Evolutionary conservation across 179 eudicot species (phyloP).

Genomic region (Pouteria campechiana): DNA sequence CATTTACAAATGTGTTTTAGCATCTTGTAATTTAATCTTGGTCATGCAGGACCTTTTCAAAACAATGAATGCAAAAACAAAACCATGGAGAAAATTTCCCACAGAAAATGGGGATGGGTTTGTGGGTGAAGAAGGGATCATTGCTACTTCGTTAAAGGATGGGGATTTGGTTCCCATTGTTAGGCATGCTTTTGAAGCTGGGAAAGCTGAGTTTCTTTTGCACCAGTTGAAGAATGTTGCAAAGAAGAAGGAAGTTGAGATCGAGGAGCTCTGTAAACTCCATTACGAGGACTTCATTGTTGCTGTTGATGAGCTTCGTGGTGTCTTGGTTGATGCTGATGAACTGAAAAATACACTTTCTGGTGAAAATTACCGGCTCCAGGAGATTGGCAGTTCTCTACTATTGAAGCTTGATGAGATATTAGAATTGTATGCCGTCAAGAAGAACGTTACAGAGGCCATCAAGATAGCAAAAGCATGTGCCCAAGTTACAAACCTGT

Average conservation of each 20-base stretch:
- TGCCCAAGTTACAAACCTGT: constrained; percentile 37
- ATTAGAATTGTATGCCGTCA: constrained; percentile 37
- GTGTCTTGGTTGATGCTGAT: constrained; percentile 83
- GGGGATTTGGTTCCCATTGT: constrained; percentile 79
- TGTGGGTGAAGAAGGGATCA: too few relatives aligned
- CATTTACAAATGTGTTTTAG: too few relatives aligned
- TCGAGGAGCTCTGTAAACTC: constrained; percentile 74
- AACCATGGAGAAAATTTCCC: too few relatives aligned
- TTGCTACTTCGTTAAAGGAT: too few relatives aligned
- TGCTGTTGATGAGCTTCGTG: constrained; percentile 96
- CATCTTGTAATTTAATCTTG: too few relatives aligned
- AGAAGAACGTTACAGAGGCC: constrained; percentile 37
- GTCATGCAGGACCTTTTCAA: too few relatives aligned
- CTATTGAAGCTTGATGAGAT: constrained; percentile 48
- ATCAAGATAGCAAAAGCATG: constrained; percentile 27
- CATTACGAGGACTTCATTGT: constrained; percentile 94
- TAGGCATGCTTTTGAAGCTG: constrained; percentile 67
- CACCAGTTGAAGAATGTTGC: constrained; percentile 56
- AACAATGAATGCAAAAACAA: too few relatives aligned
- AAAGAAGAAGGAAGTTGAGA: constrained; percentile 68
- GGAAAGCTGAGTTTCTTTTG: constrained; percentile 66
- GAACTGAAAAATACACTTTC: constrained; percentile 64
- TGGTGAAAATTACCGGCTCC: constrained; percentile 51
- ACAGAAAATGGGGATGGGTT: too few relatives aligned
- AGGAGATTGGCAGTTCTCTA: constrained; percentile 55